Conservation (phyloP, 2,329 filamentous ascomycete species). For the Ceratocystis papillata region DNA sequence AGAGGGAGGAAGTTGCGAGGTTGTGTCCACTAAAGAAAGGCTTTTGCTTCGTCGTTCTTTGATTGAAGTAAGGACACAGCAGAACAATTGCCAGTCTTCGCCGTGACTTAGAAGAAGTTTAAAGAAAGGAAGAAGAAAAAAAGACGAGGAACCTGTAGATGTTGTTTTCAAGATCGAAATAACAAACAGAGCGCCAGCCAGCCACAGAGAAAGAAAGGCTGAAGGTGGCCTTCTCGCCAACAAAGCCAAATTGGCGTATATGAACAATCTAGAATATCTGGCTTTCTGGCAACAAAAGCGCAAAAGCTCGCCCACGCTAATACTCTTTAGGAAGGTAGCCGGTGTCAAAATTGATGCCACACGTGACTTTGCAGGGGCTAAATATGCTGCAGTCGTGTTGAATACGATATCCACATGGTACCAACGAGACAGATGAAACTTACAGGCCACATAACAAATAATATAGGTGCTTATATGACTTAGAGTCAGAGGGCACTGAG, state of each 20-base stretch:
- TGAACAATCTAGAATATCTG: conserved; percentile 21
- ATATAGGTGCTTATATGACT: no score
- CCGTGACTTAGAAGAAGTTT: not conserved
- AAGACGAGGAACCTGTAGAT: not conserved
- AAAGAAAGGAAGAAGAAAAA: conserved; percentile 14
- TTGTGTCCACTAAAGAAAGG: not conserved
- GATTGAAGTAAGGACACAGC: not conserved
- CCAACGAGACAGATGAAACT: not conserved
- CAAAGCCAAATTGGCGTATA: not conserved
- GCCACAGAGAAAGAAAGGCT: not conserved
- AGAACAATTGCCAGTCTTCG: no score
- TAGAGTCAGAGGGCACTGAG: no score
- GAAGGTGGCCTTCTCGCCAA: conserved; percentile 15
- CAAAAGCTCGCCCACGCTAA: not conserved
- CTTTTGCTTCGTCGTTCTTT: not conserved
- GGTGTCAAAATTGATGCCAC: not conserved
- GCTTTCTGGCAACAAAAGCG: conserved; percentile 13
- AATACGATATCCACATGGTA: not conserved
- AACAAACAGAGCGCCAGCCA: not conserved
- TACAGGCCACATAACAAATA: conserved; percentile 3
- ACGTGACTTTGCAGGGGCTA: not conserved
- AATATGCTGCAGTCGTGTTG: not conserved
- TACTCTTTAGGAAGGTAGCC: not conserved
- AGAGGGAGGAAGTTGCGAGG: not conserved
- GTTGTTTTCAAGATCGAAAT: not conserved